Evolutionary conservation across 305 asterid species (phyloP).

Genomic region (Withania somnifera): DNA sequence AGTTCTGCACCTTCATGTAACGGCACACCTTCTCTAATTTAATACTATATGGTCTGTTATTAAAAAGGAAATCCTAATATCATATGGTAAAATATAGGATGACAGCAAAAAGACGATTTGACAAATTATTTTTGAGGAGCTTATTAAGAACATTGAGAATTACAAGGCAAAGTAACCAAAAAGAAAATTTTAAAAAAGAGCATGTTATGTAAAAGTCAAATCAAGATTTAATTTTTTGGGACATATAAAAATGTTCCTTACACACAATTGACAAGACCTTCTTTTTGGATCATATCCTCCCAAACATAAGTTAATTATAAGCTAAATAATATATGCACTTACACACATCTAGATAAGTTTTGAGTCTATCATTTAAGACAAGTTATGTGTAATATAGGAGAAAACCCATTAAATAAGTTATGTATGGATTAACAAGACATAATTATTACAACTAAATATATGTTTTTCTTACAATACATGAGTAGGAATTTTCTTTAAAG

Average conservation of each 20-base stretch:
- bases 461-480: no score
- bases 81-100: background rate
- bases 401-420: no score
- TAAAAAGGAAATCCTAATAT: background rate
- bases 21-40: background rate
- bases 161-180: background rate
- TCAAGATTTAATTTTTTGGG: background rate
- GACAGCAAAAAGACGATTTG: background rate
- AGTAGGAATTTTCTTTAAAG: background rate
- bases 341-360: background rate
- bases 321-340: background rate
- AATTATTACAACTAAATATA: background rate
- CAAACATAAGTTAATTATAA: background rate
- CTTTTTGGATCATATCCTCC: background rate
- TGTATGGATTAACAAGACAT: background rate
- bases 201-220: no score
- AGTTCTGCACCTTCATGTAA: background rate
- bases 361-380: background rate
- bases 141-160: constrained; percentile 6
- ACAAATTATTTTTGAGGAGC: background rate
- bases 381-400: background rate
- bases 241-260: background rate
- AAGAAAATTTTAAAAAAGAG: no score
- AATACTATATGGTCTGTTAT: background rate
- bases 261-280: background rate